Base-by-base conservation (phyloP, 495 filamentous ascomycete genomes). In the Apiosordaria backusii region DNA sequence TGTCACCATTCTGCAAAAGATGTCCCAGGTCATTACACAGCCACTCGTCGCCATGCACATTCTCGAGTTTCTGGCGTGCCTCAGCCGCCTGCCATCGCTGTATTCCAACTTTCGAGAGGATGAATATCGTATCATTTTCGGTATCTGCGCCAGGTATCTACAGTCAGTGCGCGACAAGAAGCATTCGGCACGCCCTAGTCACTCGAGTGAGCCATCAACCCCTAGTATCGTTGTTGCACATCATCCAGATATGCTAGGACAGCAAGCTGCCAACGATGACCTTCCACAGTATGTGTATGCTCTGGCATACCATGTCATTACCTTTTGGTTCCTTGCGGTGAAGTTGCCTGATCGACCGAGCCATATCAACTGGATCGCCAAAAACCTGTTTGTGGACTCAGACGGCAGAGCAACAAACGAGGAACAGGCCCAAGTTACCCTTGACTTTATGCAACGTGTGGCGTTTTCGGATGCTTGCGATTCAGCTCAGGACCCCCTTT, bases 1-100 rank as follows among this genome's bases (percentile, higher is more conserved):
- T 61, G 89, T 90, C 45, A 88, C 83, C 35, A 93, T 98, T 64
- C 81, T 98, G 52, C 89, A 92, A 71, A 93, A 89, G 72, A 96
- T 98, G 89, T 88, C 93, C 5, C 92, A 94, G 71, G 92, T 97
- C 66, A 96, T 98, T 71, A 97, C 94, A 13, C 92, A 97, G 71
- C 88, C 91, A 2, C 85, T 92, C 57, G 88, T 97, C 62, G 92
- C 93, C 18, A 89, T 97, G 60, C 94, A 98, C 72, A 95, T 98
- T 58, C 81, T 99, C 60, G 96, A 98, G 70, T 98, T 98, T 71
- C 78, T 98, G 35, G 88, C 90, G 9, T 88, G 92, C 54, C 85
- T 99, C 24, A 92, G 94, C 26, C 88, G 95, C 22, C 75, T 97
- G 53, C 92, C 91, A 10, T 86, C 91, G 61, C 83, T 98, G 3